Evolutionary conservation across 1,284 basidiomycete species (phyloP), one percentile per base, ranked within the genome.

Genomic region (Polyporus tsugae): DNA sequence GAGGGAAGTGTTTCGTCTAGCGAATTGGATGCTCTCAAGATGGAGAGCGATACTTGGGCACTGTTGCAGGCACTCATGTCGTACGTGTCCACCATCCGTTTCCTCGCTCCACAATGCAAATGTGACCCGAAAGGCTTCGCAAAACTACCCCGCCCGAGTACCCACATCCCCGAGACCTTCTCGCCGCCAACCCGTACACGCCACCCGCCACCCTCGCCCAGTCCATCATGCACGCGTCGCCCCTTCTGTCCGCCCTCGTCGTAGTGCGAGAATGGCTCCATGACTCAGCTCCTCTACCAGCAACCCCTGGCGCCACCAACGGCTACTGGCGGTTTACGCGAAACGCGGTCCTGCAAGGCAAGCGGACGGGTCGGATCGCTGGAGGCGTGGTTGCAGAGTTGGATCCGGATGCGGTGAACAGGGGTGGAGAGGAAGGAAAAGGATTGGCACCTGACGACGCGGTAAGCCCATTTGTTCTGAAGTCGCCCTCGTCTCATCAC

Each of bases 251-350:
- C 0, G 92, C 95, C 69, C 91, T 95, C 58, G 84, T 93, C 52
- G 88, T 92, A 53, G 89, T 95, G 4, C 87, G 92, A 19, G 93
- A 95, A 76, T 95, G 94, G 94, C 83, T 95, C 7, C 91, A 94
- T 72, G 90, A 92, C 55, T 91, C 86, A 0, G 90, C 91, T 3
- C 73, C 75, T 1, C 41, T 57, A 0, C 86, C 89, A 0, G 65
- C 82, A 1, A 85, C 89, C 0, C 90, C 91, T 0, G 93, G 93
- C 73, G 87, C 90, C 11, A 89, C 88, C 6, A 90, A 88, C 0
- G 92, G 92, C 0, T 96, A 96, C 79, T 92, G 91, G 87, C 73
- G 88, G 66, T 92, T 94, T 75, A 95, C 94, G n/a, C 92, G 92
- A 73, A 85, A 91, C 72, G 87, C 84, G 39, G 81, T 93, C 10